Percentiles rank a stretch among this genome's conserved stretches.
Evolutionary conservation across 176 grass and related monocot genomes (phyloP).

Genomic region (Triticum aestivum): IWGSC_CS_RefSeq_v2.1 NC_057809.1:106639265-106639764

Average conservation of each 20-base stretch:
- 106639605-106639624: background rate
- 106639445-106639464: conserved; percentile 81
- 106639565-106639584: background rate
- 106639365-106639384: background rate
- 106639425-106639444: conserved; percentile 96
- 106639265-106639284: conserved; percentile 84
- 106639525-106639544: conserved; percentile 89
- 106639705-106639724: background rate
- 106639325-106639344: conserved; percentile 48
- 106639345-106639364: background rate
- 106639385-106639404: background rate
- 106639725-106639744: conserved; percentile 79
- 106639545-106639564: conserved; percentile 9
- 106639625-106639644: background rate
- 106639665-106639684: background rate
- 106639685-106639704: background rate
- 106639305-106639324: conserved; percentile 96
- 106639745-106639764: conserved; percentile 93
- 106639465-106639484: conserved; percentile 91
- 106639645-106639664: background rate
- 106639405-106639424: conserved; percentile 75
- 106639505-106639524: conserved; percentile 68
- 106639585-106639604: background rate
- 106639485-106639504: conserved; percentile 84
- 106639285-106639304: conserved; percentile 85